These are phyloP conservation scores for Suillus americanus DNA, from an alignment of 768 basidiomycete species.

Conservation along the genomic window DNA sequence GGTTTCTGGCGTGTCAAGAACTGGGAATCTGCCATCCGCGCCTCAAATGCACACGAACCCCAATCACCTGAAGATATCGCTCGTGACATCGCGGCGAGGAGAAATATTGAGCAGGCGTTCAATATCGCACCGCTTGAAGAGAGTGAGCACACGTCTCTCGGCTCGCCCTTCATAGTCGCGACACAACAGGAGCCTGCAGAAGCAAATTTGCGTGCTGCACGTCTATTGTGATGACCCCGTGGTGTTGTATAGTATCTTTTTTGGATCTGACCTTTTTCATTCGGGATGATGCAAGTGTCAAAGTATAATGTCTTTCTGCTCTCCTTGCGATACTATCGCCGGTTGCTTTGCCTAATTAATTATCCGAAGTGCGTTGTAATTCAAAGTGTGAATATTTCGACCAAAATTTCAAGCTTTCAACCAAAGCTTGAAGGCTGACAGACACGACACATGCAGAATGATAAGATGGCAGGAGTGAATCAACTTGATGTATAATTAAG, in stretches of 20 bases:
- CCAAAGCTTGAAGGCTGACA: not conserved
- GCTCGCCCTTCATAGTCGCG: conserved; percentile 19
- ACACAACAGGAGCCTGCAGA: conserved; percentile 39
- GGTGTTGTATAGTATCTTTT: conserved; percentile 11
- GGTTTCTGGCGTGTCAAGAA: conserved; percentile 84
- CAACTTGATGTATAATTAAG: not conserved
- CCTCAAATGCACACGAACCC: conserved; percentile 29
- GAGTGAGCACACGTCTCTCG: conserved; percentile 23
- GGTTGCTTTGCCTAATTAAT: conserved; percentile 13
- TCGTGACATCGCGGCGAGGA: conserved; percentile 50
- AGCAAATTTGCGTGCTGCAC: conserved; percentile 51
- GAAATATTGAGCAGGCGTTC: conserved; percentile 52
- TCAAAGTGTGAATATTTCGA: not conserved
- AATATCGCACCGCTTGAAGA: conserved; percentile 39
- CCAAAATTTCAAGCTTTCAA: not conserved
- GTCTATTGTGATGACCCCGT: conserved; percentile 41
- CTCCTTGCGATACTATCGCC: conserved; percentile 4
- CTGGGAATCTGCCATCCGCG: conserved; percentile 74
- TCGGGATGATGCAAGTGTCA: not conserved
- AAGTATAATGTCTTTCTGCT: not conserved
- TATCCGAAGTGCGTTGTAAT: conserved; percentile 21
- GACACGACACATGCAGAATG: not conserved
- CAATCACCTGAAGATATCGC: conserved; percentile 43
- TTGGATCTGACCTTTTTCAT: not conserved
- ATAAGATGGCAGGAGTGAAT: not conserved